Conservation (phyloP, 2,329 filamentous ascomycete species). For the Cryphonectria carpinicola region DNA sequence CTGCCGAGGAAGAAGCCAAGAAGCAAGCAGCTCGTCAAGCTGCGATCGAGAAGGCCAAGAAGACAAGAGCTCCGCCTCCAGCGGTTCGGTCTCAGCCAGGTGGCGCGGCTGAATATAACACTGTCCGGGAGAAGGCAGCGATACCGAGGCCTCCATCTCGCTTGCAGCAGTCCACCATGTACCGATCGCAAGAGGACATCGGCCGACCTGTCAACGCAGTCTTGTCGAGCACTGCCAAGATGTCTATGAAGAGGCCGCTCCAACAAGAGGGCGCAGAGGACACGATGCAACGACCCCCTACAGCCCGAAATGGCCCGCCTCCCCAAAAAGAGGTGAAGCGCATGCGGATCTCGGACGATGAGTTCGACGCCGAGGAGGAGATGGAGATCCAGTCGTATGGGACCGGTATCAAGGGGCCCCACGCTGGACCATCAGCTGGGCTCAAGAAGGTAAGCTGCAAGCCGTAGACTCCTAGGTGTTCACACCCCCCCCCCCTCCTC, state of each 20-base stretch:
- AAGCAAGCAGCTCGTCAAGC: constrained; percentile 68
- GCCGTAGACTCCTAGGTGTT: neutral
- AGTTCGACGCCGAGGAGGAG: constrained; percentile 61
- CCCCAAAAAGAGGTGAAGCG: constrained; percentile 79
- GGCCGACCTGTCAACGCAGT: constrained; percentile 63
- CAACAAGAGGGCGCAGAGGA: constrained; percentile 67
- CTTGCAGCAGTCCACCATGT: constrained; percentile 55
- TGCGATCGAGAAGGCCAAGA: constrained; percentile 67
- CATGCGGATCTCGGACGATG: constrained; percentile 77
- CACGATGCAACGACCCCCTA: constrained; percentile 50
- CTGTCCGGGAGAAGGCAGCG: constrained; percentile 38
- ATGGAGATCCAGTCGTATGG: constrained; percentile 61
- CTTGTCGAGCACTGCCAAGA: constrained; percentile 65
- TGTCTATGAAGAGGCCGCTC: constrained; percentile 73
- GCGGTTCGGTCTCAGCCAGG: constrained; percentile 59
- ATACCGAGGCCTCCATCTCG: constrained; percentile 57
- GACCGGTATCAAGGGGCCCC: constrained; percentile 73
- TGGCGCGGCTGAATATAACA: constrained; percentile 51
- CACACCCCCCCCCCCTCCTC: neutral
- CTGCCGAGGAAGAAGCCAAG: constrained; percentile 61
- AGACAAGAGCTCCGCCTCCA: constrained; percentile 65
- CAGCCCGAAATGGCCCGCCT: constrained; percentile 58
- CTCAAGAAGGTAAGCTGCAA: constrained; percentile 65
- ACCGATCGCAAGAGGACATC: constrained; percentile 60
- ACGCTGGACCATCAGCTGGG: constrained; percentile 77